phyloP scores from a whole-genome alignment of 305 asterid species.

The Vinca major region DNA sequence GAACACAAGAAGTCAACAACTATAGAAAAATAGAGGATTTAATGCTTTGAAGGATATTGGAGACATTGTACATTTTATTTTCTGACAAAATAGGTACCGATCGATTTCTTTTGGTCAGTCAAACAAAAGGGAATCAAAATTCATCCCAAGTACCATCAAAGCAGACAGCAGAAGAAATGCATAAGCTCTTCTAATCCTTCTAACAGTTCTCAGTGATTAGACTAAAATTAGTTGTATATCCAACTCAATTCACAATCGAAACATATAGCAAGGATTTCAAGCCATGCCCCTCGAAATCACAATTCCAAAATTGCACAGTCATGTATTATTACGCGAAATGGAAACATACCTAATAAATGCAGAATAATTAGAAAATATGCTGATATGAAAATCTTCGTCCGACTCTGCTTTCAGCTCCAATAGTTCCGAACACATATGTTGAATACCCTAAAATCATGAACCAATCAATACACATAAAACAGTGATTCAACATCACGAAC shows the following conservation, averaged over 20 bases:
- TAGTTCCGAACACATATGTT: slow-evolving; percentile 69
- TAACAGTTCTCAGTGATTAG: background rate
- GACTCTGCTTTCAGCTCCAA: slow-evolving; percentile 66
- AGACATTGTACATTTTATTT: background rate
- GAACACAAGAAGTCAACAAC: background rate
- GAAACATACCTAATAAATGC: slow-evolving; percentile 53
- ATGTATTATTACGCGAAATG: background rate
- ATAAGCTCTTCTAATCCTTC: background rate
- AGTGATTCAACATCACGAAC: background rate
- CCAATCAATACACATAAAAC: background rate
- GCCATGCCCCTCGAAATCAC: background rate
- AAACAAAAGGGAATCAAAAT: background rate
- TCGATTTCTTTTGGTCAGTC: background rate
- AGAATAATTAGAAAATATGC: slow-evolving; percentile 44
- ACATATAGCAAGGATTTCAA: background rate
- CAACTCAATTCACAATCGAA: background rate
- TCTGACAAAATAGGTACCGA: no score
- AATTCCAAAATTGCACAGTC: background rate
- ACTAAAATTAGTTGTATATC: background rate
- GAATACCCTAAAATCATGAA: slow-evolving; percentile 45
- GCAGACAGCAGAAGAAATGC: background rate
- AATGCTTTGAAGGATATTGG: background rate
- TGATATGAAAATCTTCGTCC: slow-evolving; percentile 64
- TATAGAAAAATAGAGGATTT: background rate
- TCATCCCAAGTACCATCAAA: background rate